Evolutionary conservation across 331 rosid genomes (phyloP), one percentile per base, ranked within the genome.

Genomic region (Acacia pycnantha): DNA sequence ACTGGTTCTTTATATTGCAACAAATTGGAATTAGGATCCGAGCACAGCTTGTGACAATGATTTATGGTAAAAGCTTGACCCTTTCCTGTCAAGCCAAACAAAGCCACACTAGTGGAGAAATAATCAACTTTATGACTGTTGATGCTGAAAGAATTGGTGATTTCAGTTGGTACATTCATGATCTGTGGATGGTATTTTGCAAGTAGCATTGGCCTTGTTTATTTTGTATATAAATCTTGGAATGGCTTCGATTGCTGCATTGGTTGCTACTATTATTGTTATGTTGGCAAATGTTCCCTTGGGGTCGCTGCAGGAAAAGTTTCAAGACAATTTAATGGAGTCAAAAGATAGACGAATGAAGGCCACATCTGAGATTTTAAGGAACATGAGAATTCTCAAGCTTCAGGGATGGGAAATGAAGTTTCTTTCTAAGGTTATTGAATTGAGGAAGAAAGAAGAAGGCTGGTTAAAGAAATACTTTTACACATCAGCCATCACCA

Each of bases 361-460:
- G 82, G 74, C 85, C 1, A 93, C 90, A 9, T 87, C 90, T 4
- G 95, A 93, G 88, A 83, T 90, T 67, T 85, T 89, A 50, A 91
- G 90, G 88, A 93, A 91, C 84, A 89, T 91, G 94, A 86, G 90
- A 87, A 91, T 93, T 79, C 92, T 91, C 66, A 93, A 93, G 83
- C 90, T 93, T 19, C 97, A 91, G 74, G 97, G 87, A 64, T 93
- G 94, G 95, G 94, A 93, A 77, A 88, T 93, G 90, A 93, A 89
- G 86, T 93, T 93, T 79, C 69, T 92, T 26, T 85, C 90, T 3
- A 90, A 88, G 87, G 81, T 92, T 69, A 47, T 74, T 16, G 85
- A 89, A 19, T 73, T 89, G 12, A 84, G 97, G 78, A 82, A 81
- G 56, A 77, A 35, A 1, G 92, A 92, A 83, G 51, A 85, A 3